These are phyloP conservation scores for Cinnamomum micranthum DNA, from an alignment of 164 flowering plant genomes.

Conservation along the genomic window DNA sequence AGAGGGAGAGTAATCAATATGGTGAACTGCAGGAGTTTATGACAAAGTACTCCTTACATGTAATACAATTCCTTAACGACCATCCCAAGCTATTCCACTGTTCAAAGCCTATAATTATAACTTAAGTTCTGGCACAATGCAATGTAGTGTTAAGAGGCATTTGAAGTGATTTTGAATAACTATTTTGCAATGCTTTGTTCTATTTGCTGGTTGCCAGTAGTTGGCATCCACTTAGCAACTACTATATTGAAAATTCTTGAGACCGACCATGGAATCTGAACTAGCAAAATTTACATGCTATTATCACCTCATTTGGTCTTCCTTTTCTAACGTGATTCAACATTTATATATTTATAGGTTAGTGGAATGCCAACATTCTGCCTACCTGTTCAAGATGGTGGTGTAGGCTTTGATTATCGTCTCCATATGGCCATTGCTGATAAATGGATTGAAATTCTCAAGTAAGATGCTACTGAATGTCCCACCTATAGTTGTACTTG, in stretches of 20 bases:
- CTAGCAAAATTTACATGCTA: neutral
- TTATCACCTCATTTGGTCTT: neutral
- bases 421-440: slow-evolving; percentile 98
- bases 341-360: slow-evolving; percentile 45
- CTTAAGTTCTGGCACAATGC: too few relatives aligned
- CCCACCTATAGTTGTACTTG: neutral
- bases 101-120: too few relatives aligned
- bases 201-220: too few relatives aligned
- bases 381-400: slow-evolving; percentile 88
- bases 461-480: slow-evolving; percentile 44
- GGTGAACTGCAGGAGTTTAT: too few relatives aligned
- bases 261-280: neutral
- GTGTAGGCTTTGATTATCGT: slow-evolving; percentile 97
- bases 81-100: too few relatives aligned
- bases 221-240: neutral
- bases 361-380: slow-evolving; percentile 99
- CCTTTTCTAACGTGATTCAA: neutral
- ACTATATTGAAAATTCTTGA: neutral
- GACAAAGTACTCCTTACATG: too few relatives aligned
- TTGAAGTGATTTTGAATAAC: too few relatives aligned
- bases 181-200: too few relatives aligned
- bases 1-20: too few relatives aligned
- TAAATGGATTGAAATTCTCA: slow-evolving; percentile 94
- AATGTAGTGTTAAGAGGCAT: too few relatives aligned
- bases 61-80: too few relatives aligned